phyloP scores from a whole-genome alignment of 768 basidiomycete species.

The Serendipita vermifera region DNA sequence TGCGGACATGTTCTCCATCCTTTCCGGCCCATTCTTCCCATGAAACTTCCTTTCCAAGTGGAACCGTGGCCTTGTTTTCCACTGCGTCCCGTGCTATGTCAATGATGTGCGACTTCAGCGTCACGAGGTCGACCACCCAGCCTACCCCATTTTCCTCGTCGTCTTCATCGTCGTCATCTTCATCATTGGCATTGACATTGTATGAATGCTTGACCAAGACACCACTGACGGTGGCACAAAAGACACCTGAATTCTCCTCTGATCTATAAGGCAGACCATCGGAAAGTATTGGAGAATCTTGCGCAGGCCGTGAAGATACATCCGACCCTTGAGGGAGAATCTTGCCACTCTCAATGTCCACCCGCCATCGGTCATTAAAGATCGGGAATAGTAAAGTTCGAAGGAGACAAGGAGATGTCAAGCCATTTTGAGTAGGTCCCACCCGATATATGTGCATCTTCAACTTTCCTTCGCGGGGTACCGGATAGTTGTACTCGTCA shows the following conservation, averaged over 20 bases:
- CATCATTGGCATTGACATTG: too few species aligned
- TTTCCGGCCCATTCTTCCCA: constrained; percentile 1
- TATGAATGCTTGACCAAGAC: not conserved
- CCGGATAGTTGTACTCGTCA: not conserved
- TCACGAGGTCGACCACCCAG: constrained; percentile 2
- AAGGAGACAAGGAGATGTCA: not conserved
- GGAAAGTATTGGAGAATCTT: not conserved
- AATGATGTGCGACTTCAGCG: not conserved
- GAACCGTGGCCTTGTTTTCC: not conserved
- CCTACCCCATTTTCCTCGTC: not conserved
- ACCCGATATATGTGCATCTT: not conserved
- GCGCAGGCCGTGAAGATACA: not conserved
- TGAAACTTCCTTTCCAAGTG: not conserved
- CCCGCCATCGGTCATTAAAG: not conserved
- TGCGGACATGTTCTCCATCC: not conserved
- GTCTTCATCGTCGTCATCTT: not conserved
- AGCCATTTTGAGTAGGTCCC: not conserved
- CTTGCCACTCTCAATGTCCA: constrained; percentile 2
- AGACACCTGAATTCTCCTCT: not conserved
- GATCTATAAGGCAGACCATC: not conserved
- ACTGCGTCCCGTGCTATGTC: not conserved
- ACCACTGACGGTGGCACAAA: not conserved
- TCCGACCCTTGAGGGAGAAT: constrained; percentile 2
- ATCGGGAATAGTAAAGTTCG: not conserved
- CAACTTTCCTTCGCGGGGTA: not conserved